Percentiles rank a stretch among this genome's conserved stretches.
Evolutionary conservation across 1,284 basidiomycete genomes (phyloP).

Genomic region (Malassezia furfur): DNA sequence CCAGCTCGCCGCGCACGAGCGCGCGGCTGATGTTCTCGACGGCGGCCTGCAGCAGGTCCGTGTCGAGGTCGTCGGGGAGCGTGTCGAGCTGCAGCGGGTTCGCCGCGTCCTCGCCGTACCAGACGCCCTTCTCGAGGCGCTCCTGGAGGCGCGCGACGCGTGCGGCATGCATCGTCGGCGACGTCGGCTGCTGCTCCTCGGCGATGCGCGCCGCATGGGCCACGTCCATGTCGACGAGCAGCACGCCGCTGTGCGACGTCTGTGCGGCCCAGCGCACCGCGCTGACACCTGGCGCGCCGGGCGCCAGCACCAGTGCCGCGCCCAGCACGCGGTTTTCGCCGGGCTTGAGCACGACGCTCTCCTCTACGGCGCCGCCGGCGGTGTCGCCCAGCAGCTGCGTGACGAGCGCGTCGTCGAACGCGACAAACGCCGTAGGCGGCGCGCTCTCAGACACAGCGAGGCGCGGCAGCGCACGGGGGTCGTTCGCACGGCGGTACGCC

Average conservation of each 20-base stretch:
- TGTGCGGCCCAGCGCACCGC: constrained; percentile 32
- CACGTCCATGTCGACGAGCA: constrained; percentile 31
- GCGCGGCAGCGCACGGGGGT: constrained; percentile 32
- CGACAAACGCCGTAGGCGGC: constrained; percentile 27
- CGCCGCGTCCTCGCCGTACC: constrained; percentile 63
- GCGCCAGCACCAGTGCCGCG: constrained; percentile 21
- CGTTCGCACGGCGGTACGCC: constrained; percentile 15
- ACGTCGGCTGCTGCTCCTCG: constrained; percentile 9
- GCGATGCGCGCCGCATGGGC: constrained; percentile 21
- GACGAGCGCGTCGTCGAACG: constrained; percentile 33
- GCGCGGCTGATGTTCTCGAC: constrained; percentile 62
- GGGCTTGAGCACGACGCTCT: constrained; percentile 44
- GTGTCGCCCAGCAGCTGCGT: constrained; percentile 22
- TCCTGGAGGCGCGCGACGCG: constrained; percentile 59
- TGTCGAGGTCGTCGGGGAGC: constrained; percentile 64
- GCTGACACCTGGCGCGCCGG: constrained; percentile 2
- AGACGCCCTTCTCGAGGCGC: constrained; percentile 75
- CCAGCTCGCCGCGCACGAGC: constrained; percentile 23
- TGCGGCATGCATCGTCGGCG: constrained; percentile 24
- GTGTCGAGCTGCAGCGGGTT: constrained; percentile 78
- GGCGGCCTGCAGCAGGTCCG: constrained; percentile 59
- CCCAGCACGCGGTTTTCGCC: constrained; percentile 44
- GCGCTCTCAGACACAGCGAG: constrained; percentile 34
- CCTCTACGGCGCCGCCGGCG: constrained; percentile 37
- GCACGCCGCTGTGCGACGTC: constrained; percentile 33